Evolutionary conservation across 257 asterid species (phyloP).

Genomic region (Knoxia roxburghii): DNA sequence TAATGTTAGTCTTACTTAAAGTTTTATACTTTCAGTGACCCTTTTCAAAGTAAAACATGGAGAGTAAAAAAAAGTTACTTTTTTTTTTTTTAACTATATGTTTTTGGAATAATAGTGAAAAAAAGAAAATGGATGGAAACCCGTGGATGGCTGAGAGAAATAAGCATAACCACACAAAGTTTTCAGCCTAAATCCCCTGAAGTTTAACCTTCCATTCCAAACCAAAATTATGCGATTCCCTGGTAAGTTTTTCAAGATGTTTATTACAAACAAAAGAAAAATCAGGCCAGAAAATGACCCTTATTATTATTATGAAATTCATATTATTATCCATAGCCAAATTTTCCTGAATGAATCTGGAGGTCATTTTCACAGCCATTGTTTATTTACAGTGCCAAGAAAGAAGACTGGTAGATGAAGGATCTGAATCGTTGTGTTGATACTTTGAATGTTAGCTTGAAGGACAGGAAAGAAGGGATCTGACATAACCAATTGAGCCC

Average conservation of each 20-base stretch:
- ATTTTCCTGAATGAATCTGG: neutral
- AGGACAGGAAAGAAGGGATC: neutral
- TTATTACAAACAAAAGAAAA: neutral
- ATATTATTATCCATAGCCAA: neutral
- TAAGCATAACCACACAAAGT: conserved; percentile 9
- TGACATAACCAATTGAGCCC: too few relatives aligned
- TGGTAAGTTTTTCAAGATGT: conserved; percentile 11
- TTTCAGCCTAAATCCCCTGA: conserved; percentile 1
- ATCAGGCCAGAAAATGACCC: neutral
- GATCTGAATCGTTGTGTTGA: neutral
- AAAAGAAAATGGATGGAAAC: conserved; percentile 11
- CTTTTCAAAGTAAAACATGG: too few relatives aligned
- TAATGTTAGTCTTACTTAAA: too few relatives aligned
- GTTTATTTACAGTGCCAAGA: neutral
- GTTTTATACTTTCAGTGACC: too few relatives aligned
- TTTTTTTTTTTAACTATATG: too few relatives aligned
- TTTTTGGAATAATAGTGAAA: too few relatives aligned
- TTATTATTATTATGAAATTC: too few relatives aligned
- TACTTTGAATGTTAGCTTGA: conserved; percentile 7
- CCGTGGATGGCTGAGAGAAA: neutral
- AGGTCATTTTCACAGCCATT: conserved; percentile 2
- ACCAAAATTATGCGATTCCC: conserved; percentile 16
- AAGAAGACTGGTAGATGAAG: neutral
- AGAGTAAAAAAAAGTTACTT: too few relatives aligned
- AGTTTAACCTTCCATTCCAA: conserved; percentile 17